phyloP scores from a whole-genome alignment of 2,329 filamentous ascomycete genomes.

The Zymoseptoria brevis region DNA sequence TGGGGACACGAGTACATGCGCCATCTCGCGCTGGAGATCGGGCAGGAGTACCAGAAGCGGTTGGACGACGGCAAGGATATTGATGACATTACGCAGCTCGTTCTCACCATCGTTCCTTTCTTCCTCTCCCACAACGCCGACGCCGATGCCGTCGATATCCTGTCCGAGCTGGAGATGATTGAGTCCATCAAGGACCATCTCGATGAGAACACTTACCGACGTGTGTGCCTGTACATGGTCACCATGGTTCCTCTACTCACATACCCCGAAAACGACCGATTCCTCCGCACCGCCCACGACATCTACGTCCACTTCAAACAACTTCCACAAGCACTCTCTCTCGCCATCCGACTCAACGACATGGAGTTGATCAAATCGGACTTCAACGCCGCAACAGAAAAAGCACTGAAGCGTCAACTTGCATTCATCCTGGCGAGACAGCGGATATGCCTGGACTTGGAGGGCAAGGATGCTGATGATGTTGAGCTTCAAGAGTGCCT shows the following conservation, averaged over 20 bases:
- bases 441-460: constrained; percentile 70
- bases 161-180: constrained; percentile 97
- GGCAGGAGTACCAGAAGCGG: constrained; percentile 84
- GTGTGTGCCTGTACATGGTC: constrained; percentile 96
- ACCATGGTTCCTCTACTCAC: constrained; percentile 98
- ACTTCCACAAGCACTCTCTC: constrained; percentile 82
- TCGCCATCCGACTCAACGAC: constrained; percentile 91
- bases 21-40: constrained; percentile 90
- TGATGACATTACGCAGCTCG: constrained; percentile 77
- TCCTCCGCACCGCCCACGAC: constrained; percentile 83
- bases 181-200: constrained; percentile 81
- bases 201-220: constrained; percentile 85
- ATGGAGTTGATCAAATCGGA: constrained; percentile 67
- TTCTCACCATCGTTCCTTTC: constrained; percentile 77
- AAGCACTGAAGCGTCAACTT: constrained; percentile 82
- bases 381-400: constrained; percentile 72
- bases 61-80: constrained; percentile 76
- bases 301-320: constrained; percentile 94
- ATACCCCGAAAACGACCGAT: constrained; percentile 93
- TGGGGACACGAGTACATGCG: constrained; percentile 99
- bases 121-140: constrained; percentile 97
- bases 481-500: constrained; percentile 72
- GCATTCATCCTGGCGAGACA: constrained; percentile 88
- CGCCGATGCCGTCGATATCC: constrained; percentile 91
- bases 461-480: constrained; percentile 60